Evolutionary conservation across 305 asterid species (phyloP).

Genomic region (Solanum hybrid): DNA sequence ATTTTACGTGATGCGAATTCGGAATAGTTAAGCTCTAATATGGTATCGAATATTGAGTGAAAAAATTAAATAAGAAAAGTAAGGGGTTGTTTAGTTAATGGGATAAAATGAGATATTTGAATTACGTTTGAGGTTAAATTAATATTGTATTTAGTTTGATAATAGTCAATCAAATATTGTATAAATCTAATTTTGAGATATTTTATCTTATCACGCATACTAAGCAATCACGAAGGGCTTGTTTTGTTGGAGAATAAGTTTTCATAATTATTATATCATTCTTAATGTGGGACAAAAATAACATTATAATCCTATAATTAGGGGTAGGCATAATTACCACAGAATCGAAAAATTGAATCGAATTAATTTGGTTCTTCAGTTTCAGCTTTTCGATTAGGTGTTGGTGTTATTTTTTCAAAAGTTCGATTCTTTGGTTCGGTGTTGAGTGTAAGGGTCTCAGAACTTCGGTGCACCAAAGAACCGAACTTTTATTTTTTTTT

Average conservation of each 20-base stretch:
- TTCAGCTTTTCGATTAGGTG: fast-evolving
- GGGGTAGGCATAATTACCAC: not conserved
- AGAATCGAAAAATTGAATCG: too few relatives aligned
- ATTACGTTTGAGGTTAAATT: not conserved
- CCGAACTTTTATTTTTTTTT: too few relatives aligned
- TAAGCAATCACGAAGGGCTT: not conserved
- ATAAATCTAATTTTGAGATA: not conserved
- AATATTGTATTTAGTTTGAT: too few relatives aligned
- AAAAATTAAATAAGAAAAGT: too few relatives aligned
- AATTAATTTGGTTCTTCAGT: too few relatives aligned
- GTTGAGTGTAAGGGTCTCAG: too few relatives aligned
- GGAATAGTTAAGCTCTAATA: too few relatives aligned
- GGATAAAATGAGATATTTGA: not conserved
- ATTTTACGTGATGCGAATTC: too few relatives aligned
- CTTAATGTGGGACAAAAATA: not conserved
- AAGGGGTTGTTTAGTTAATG: not conserved
- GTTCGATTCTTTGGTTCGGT: not conserved
- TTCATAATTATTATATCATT: not conserved
- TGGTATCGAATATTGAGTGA: not conserved
- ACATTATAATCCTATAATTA: not conserved
- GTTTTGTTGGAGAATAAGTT: not conserved
- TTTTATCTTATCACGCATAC: not conserved
- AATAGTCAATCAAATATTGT: too few relatives aligned
- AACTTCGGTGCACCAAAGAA: not conserved
- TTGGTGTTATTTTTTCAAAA: not conserved